phyloP scores from a whole-genome alignment of 2,329 filamentous ascomycete species.

The Colletotrichum navitas region DNA sequence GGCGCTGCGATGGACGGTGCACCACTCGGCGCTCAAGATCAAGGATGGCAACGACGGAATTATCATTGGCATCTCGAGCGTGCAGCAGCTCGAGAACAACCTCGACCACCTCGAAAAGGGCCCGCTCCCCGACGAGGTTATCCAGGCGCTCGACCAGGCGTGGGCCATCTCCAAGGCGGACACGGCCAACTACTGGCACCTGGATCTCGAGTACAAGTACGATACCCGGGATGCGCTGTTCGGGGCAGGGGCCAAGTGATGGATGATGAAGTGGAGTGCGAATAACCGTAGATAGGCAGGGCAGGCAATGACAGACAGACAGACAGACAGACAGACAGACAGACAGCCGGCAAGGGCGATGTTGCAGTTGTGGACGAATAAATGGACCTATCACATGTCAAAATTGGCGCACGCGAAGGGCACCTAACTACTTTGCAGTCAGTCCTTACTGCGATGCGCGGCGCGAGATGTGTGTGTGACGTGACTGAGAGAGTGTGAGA shows the following conservation, averaged over 20 bases:
- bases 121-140: slow-evolving; percentile 80
- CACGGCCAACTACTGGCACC: slow-evolving; percentile 66
- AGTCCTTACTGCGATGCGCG: slow-evolving; percentile 2
- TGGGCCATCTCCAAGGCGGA: slow-evolving; percentile 78
- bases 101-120: slow-evolving; percentile 73
- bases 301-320: not conserved
- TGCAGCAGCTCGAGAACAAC: slow-evolving; percentile 69
- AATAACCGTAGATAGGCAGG: slow-evolving; percentile 5
- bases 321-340: not conserved
- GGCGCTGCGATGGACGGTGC: slow-evolving; percentile 78
- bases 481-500: not conserved
- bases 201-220: slow-evolving; percentile 75
- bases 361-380: slow-evolving; percentile 1
- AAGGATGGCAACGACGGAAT: slow-evolving; percentile 69
- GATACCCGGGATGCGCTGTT: slow-evolving; percentile 73
- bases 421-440: not conserved
- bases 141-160: slow-evolving; percentile 80
- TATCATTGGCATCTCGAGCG: slow-evolving; percentile 70
- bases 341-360: not conserved
- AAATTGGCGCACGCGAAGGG: slow-evolving; percentile 14
- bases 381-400: slow-evolving; percentile 34
- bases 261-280: slow-evolving; percentile 2
- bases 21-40: slow-evolving; percentile 73
- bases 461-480: slow-evolving; percentile 20
- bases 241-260: slow-evolving; percentile 55